A percentile compares a stretch with the other conserved stretches of the same genome.
Conservation (phyloP, 176 grass and related monocot species). For the Triticum turgidum region DNA sequence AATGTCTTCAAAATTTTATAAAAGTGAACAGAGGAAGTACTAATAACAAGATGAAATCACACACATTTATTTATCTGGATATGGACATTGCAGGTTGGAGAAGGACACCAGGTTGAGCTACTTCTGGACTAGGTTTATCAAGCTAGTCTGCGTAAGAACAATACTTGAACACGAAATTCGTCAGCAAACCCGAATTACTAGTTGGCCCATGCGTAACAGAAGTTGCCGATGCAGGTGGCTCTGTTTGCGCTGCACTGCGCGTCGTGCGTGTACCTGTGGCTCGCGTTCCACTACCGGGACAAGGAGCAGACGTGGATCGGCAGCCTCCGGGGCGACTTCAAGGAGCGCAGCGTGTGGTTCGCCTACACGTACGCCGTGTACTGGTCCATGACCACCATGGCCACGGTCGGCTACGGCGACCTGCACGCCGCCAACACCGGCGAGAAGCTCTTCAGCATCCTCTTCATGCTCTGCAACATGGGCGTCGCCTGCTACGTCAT, state of each 20-base stretch:
- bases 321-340: conserved; percentile 22
- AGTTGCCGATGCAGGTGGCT: conserved; percentile 34
- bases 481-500: conserved; percentile 66
- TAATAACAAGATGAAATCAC: not conserved
- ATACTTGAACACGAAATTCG: not conserved
- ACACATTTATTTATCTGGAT: not conserved
- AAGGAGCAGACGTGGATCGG: conserved; percentile 58
- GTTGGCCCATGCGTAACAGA: not conserved
- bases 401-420: conserved; percentile 67
- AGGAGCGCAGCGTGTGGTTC: conserved; percentile 49
- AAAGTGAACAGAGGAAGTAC: not conserved
- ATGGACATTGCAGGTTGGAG: conserved; percentile 43
- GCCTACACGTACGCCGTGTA: conserved; percentile 53
- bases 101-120: conserved; percentile 62
- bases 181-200: not conserved
- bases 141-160: conserved; percentile 49
- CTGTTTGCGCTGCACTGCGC: conserved; percentile 55
- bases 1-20: no score
- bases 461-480: conserved; percentile 75
- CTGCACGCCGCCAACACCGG: conserved; percentile 52
- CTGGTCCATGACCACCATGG: conserved; percentile 69
- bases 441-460: conserved; percentile 53
- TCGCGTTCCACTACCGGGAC: conserved; percentile 39
- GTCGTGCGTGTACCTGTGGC: conserved; percentile 48
- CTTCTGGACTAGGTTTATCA: conserved; percentile 53